Evolutionary conservation across 2,329 filamentous ascomycete genomes (phyloP).

Genomic region (Tolypocladium ovalisporum): DNA sequence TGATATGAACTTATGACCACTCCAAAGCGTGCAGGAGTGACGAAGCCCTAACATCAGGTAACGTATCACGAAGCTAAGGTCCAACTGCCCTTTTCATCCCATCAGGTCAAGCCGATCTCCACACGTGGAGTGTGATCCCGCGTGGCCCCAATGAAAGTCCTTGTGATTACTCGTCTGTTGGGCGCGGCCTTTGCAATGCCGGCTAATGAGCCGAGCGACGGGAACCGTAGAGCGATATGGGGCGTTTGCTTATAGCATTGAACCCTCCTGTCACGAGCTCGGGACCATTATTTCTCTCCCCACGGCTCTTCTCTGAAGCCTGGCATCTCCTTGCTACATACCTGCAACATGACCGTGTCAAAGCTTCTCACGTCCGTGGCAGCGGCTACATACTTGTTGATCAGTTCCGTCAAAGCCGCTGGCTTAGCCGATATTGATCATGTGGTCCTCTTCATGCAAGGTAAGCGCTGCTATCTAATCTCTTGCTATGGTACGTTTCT

Average conservation of each 20-base stretch:
- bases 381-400: background rate
- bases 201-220: background rate
- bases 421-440: conserved; percentile 35
- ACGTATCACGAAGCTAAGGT: background rate
- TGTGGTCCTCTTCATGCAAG: conserved; percentile 48
- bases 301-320: background rate
- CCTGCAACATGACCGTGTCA: background rate
- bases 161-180: background rate
- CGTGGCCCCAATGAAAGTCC: background rate
- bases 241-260: background rate
- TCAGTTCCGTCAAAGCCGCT: conserved; percentile 1
- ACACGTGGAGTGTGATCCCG: background rate
- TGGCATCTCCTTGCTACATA: background rate
- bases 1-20: background rate
- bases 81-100: background rate
- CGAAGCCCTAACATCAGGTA: background rate
- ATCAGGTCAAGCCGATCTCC: background rate
- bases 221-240: background rate
- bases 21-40: background rate
- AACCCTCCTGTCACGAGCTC: background rate
- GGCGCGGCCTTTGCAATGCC: background rate
- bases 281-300: no score
- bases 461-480: conserved; percentile 2
- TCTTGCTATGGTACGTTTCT: no score
- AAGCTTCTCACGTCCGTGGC: background rate